Percentiles rank a stretch among this genome's conserved stretches.
phyloP scores from a whole-genome alignment of 306 rosid species.

The Vigna hirtella region DNA sequence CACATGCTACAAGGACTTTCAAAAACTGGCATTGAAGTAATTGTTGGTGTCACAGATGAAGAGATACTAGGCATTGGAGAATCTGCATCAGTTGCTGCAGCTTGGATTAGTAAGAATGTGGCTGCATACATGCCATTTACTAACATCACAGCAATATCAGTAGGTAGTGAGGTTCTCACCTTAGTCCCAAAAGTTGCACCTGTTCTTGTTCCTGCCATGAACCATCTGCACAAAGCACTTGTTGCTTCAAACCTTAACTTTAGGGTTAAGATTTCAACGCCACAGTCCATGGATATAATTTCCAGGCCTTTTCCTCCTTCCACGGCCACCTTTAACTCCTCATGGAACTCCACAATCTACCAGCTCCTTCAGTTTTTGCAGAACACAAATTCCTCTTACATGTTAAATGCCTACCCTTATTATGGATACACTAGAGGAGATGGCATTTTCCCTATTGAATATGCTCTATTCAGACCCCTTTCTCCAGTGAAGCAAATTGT shows the following conservation, averaged over 20 bases:
- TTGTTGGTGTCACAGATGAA: slow-evolving; percentile 77
- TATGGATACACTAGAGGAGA: slow-evolving; percentile 73
- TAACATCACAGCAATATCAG: slow-evolving; percentile 85
- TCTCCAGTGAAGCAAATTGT: slow-evolving; percentile 87
- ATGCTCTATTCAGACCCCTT: slow-evolving; percentile 82
- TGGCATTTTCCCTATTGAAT: slow-evolving; percentile 87
- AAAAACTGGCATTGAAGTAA: slow-evolving; percentile 73
- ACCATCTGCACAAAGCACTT: slow-evolving; percentile 75
- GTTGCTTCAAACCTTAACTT: slow-evolving; percentile 83
- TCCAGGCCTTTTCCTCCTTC: slow-evolving; percentile 91
- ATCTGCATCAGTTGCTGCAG: slow-evolving; percentile 76
- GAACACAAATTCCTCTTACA: slow-evolving; percentile 78
- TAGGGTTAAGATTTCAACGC: slow-evolving; percentile 81
- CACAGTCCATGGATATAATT: slow-evolving; percentile 80
- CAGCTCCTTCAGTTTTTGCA: slow-evolving; percentile 79
- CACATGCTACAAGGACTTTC: slow-evolving; percentile 82
- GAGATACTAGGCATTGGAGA: slow-evolving; percentile 80
- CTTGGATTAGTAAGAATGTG: slow-evolving; percentile 85
- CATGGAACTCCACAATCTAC: slow-evolving; percentile 73
- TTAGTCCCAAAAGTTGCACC: slow-evolving; percentile 75
- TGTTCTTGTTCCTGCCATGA: slow-evolving; percentile 84
- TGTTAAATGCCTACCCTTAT: slow-evolving; percentile 81
- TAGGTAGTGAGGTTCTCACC: slow-evolving; percentile 91
- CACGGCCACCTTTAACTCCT: slow-evolving; percentile 73
- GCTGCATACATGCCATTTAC: slow-evolving; percentile 82